Evolutionary conservation across 129 eudicot genomes (phyloP), one percentile per base, ranked within the genome.

Genomic region (Flaveria linearis): DNA sequence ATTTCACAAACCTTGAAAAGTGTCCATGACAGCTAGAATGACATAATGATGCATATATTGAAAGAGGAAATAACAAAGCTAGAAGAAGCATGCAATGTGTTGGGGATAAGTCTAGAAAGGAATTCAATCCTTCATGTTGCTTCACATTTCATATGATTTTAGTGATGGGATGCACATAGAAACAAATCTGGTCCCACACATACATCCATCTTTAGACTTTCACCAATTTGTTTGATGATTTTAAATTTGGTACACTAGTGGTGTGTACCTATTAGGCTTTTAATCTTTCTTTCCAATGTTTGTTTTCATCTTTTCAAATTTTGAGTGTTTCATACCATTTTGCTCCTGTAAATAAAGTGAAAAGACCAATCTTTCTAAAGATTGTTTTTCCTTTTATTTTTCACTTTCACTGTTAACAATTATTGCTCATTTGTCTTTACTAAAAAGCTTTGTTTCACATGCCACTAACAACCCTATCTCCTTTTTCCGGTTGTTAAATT

Each of bases 121-220:
- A 64, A 73, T 73, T 39, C 18, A 73, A 73, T 56, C 42, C 52
- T 72, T 52, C 20, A 72, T 36, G 70, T 17, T 67, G 71, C 51
- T 67, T 67, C 26, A 49, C 41, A 47, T 23, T 10, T 49, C 74
- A 70, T 23, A 60, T 36, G 45, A 72, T 50, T 36, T 79, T 49
- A 51, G 47, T 51, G 73, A 72, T 79, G 78, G 82, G 78, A 72
- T 79, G 43, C 17, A 72, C 60, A 61, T 47, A 71, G 77, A 79
- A 71, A 62, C 72, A 62, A 78, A 79, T 71, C 26, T 49, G 71
- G 77, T 62, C 77, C 72, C 82, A 71, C 39, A 18, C 72, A 71
- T 50, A 28, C 8, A 65, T 51, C 11, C 28, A 71, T 49, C 56
- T 46, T 20, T 33, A 78, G 23, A 71, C 61, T 78, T 79, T 51